These are phyloP conservation scores for Alternaria incomplexa DNA, from an alignment of 2,329 filamentous ascomycete genomes.

Conservation along the genomic window DNA sequence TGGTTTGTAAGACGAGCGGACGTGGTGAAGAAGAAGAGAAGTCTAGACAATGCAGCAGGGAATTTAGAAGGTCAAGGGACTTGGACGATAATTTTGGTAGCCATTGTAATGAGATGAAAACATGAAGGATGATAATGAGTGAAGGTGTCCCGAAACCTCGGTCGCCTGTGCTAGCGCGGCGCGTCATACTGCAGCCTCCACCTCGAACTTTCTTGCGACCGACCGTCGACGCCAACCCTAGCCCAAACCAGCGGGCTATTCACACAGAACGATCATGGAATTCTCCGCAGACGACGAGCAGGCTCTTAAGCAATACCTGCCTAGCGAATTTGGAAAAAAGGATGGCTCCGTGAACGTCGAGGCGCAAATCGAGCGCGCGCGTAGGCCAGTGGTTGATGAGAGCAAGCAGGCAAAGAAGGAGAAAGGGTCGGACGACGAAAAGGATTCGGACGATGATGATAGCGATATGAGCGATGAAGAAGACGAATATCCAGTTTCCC, in stretches of 20 bases:
- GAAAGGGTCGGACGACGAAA: slow-evolving; percentile 37
- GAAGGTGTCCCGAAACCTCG: neutral
- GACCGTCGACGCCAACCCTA: neutral
- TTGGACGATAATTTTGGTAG: neutral
- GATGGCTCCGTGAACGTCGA: slow-evolving; percentile 74
- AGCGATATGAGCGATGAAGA: slow-evolving; percentile 71
- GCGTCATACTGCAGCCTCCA: slow-evolving; percentile 17
- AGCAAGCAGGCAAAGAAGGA: slow-evolving; percentile 37
- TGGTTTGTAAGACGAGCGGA: neutral
- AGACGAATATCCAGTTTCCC: slow-evolving; percentile 89
- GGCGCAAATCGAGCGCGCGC: slow-evolving; percentile 80
- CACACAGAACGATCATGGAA: slow-evolving; percentile 23
- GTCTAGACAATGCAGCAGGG: neutral
- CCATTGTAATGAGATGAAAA: neutral
- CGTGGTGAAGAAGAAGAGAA: neutral
- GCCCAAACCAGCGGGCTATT: slow-evolving; percentile 7
- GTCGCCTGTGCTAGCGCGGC: slow-evolving; percentile 6
- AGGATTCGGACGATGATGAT: slow-evolving; percentile 55
- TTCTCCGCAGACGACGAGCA: slow-evolving; percentile 61
- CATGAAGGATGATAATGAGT: neutral
- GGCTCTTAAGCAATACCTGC: slow-evolving; percentile 77
- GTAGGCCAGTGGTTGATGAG: slow-evolving; percentile 60
- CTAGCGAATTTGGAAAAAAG: slow-evolving; percentile 84
- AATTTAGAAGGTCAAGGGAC: neutral
- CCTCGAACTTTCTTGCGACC: slow-evolving; percentile 2